phyloP scores from a whole-genome alignment of 2,329 filamentous ascomycete species.

The Tympanopsis confertula region DNA sequence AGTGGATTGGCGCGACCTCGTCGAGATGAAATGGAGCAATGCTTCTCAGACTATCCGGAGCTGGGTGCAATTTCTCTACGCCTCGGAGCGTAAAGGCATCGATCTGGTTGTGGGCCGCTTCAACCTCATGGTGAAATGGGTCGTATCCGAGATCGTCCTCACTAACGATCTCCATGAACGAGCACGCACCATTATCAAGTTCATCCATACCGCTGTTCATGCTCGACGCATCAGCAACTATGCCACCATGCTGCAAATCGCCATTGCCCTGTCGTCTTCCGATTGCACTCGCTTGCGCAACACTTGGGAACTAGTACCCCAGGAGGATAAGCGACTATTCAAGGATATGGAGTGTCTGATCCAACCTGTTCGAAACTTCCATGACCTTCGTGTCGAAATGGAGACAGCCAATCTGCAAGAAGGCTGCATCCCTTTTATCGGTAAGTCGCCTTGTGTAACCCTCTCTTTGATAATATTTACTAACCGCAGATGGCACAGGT shows the following conservation, averaged over 20 bases:
- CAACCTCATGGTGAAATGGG: constrained; percentile 58
- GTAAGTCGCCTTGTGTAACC: constrained; percentile 17
- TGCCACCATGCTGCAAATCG: constrained; percentile 54
- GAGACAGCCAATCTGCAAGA: constrained; percentile 43
- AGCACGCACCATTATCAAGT: constrained; percentile 48
- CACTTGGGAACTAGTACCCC: constrained; percentile 46
- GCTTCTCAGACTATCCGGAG: constrained; percentile 35
- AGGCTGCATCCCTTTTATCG: constrained; percentile 56
- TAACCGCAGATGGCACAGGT: constrained; percentile 18
- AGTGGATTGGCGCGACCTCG: constrained; percentile 55
- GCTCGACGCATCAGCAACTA: constrained; percentile 49
- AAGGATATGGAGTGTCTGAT: constrained; percentile 47
- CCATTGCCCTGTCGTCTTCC: constrained; percentile 46
- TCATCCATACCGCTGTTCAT: constrained; percentile 49
- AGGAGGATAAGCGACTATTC: constrained; percentile 38
- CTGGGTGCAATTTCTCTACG: constrained; percentile 50
- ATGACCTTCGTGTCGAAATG: constrained; percentile 51
- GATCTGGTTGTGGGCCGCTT: constrained; percentile 56
- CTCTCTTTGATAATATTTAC: neutral
- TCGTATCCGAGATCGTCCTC: constrained; percentile 48
- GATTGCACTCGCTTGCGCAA: constrained; percentile 42
- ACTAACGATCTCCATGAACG: constrained; percentile 44
- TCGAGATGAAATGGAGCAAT: constrained; percentile 51
- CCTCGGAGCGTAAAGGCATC: constrained; percentile 41
- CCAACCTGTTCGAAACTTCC: constrained; percentile 51